Evolutionary conservation across 495 filamentous ascomycete genomes (phyloP).

Genomic region (Tuber brumale): DNA sequence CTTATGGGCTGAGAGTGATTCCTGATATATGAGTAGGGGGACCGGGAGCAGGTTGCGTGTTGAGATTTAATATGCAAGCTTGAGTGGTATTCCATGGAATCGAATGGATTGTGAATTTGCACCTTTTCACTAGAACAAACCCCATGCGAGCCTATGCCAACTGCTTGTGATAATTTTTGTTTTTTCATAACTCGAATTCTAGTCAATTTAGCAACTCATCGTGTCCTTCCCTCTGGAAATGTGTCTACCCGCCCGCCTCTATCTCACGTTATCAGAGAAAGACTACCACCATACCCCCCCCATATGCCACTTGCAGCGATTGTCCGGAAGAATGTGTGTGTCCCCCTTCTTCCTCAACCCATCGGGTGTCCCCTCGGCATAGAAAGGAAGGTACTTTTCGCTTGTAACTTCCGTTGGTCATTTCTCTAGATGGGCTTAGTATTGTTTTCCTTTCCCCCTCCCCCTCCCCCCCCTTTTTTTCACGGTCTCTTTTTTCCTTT

Average conservation of each 20-base stretch:
- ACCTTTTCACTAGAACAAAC: not conserved
- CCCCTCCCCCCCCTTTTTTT: not conserved
- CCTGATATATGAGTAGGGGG: constrained; percentile 2
- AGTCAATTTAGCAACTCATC: not conserved
- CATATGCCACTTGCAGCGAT: not conserved
- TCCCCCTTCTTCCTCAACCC: not conserved
- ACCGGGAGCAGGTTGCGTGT: not conserved
- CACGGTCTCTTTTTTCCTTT: not conserved
- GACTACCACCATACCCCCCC: not conserved
- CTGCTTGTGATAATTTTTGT: not conserved
- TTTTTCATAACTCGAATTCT: not conserved
- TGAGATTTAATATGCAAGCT: not conserved
- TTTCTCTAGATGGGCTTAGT: not conserved
- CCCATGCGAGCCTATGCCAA: not conserved
- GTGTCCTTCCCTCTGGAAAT: not conserved
- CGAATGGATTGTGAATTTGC: not conserved
- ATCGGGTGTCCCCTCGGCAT: not conserved
- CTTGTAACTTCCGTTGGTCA: not conserved
- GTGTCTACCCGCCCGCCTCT: not conserved
- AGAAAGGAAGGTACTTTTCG: constrained; percentile 2
- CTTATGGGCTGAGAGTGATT: not conserved
- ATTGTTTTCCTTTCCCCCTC: not conserved
- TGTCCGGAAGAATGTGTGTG: not conserved
- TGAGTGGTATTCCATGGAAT: not conserved
- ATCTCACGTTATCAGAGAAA: not conserved